Evolutionary conservation across 2,329 filamentous ascomycete species (phyloP), one percentile per base, ranked within the genome.

Genomic region (Stachybotrys chartarum): DNA sequence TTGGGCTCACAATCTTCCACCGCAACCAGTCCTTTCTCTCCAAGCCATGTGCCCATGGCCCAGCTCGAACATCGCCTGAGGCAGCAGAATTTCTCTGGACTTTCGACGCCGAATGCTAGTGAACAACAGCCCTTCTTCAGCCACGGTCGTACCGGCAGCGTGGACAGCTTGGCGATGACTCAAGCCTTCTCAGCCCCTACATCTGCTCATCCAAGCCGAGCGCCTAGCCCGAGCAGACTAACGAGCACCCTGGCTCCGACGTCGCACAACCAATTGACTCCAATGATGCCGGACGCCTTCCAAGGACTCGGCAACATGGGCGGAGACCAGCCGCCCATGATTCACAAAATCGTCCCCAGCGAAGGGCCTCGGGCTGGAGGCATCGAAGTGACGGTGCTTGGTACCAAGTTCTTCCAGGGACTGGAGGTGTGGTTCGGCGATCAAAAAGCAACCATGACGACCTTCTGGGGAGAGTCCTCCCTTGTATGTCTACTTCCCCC

Each of bases 391-490:
- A 93, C 90, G 0, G 82, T 94, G 55, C 77, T 96, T 8, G 91
- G 92, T 17, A 88, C 85, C 60, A 84, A 86, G 14, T 96, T 96
- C 68, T 86, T 85, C 60, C 86, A 81, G 58, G 88, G 70, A 1
- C 79, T 95, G 58, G 88, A 92, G 59, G 89, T 96, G 54, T 88
- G 91, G 71, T 97, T 97, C 68, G 92, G 92, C 24, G 75, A 80
- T 39, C 73, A 77, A 51, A 78, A 76, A 61, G 81, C 82, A 1
- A 79, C 87, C 0, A 89, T 87, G 0, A 92, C 89, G 1, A 90
- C 88, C 0, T 94, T 83, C 67, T 93, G 88, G 88, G 87, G 88
- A 49, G 83, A 89, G 59, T 86, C 86, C 56, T 88, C 88, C n/a
- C 75, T 95, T 18, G 87, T 92, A 54, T 93, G 89, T 63, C 76